Evolutionary conservation across 129 eudicot species (phyloP), one percentile per base, ranked within the genome.

Genomic region (Deinandra increscens): DNA sequence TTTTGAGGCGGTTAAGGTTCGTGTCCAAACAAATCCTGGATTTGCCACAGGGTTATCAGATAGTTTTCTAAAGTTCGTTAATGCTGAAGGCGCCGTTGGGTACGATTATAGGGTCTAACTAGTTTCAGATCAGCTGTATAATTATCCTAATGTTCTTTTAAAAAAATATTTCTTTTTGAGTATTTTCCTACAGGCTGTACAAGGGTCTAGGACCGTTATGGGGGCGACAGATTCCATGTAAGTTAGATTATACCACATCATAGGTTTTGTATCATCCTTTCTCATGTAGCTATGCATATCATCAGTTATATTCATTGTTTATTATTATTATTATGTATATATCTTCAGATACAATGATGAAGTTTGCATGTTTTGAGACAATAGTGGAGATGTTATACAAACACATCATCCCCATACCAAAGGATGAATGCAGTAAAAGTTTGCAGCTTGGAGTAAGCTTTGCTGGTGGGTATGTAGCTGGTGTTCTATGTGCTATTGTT

Each of bases 161-260:
- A 15, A 55, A 3, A 19, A 7, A 54, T 53, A 12, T 33, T 10
- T n/a, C n/a, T 66, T 42, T 48, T 56, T 8, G 19, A 39, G 7
- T 26, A 62, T 70, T 62, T 9, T 68, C 19, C 33, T 33, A 23
- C 87, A 91, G 97, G 82, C 84, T 91, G 79, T 88, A 80, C 87
- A 91, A 86, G 75, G 97, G 97, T 62, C 41, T 91, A 66, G 94
- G 81, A 64, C 96, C 97, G 67, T 94, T 91, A 39, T 91, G 96
- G 97, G 97, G 96, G 45, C 82, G 96, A 64, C 97, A 91, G 69
- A 88, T 91, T 76, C 97, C 97, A 69, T 91, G 97, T 88, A 86
- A 81, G 90, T 68, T 20, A 43, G 68, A 22, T 56, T 45, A 31
- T 56, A 14, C 49, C 29, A 15, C 66, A 22, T 45, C 34, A 61